phyloP scores from a whole-genome alignment of 2,329 filamentous ascomycete species.

The Pestalotiopsis sp. region DNA sequence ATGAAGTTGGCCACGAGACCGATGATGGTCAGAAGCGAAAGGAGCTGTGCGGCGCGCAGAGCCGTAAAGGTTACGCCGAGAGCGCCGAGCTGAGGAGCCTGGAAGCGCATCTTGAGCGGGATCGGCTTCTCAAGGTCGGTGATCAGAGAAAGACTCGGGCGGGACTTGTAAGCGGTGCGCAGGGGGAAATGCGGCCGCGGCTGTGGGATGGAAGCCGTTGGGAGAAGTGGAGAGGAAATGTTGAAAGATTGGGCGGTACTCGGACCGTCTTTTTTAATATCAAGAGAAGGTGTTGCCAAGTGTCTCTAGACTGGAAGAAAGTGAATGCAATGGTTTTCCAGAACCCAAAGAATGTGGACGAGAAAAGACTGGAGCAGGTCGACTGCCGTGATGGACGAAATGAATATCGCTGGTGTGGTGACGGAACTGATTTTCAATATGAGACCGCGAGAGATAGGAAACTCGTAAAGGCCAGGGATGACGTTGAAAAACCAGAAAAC shows the following conservation, averaged over 20 bases:
- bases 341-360: constrained; percentile 9
- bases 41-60: constrained; percentile 68
- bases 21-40: constrained; percentile 74
- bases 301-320: constrained; percentile 2
- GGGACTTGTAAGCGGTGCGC: constrained; percentile 37
- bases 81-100: constrained; percentile 61
- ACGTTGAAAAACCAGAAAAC: constrained; percentile 21
- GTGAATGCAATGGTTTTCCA: constrained; percentile 1
- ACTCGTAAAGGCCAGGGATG: constrained; percentile 22
- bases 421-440: constrained; percentile 15
- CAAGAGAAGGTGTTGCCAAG: constrained; percentile 11
- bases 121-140: constrained; percentile 33
- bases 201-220: constrained; percentile 36
- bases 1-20: constrained; percentile 84
- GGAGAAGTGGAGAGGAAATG: constrained; percentile 30
- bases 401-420: constrained; percentile 12
- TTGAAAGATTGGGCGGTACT: constrained; percentile 27
- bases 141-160: constrained; percentile 43
- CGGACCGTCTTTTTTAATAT: constrained; percentile 16
- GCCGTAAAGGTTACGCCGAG: constrained; percentile 77
- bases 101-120: constrained; percentile 42
- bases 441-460: constrained; percentile 20
- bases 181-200: constrained; percentile 41
- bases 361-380: constrained; percentile 17
- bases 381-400: constrained; percentile 21